Evolutionary conservation across 2,329 filamentous ascomycete genomes (phyloP).

Genomic region (Aspergillus spinulosporus): DNA sequence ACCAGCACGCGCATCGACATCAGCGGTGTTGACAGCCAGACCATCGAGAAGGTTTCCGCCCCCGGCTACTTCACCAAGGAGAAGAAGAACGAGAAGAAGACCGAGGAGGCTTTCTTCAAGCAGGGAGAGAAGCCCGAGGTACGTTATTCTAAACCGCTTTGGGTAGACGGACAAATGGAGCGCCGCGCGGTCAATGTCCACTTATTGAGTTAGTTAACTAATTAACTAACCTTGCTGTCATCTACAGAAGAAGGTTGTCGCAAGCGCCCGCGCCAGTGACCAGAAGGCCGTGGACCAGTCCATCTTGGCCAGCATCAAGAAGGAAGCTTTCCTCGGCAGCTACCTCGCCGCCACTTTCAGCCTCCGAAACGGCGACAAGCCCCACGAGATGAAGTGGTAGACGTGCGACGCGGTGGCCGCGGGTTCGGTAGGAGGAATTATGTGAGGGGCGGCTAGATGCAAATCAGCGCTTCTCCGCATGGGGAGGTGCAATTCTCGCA

Average conservation of each 20-base stretch:
- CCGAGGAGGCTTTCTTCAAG: slow-evolving; percentile 99
- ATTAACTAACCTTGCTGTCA: background rate
- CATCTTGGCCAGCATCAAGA: slow-evolving; percentile 93
- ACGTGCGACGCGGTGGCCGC: slow-evolving; percentile 44
- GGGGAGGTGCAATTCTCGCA: slow-evolving; percentile 24
- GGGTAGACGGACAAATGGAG: background rate
- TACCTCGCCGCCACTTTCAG: slow-evolving; percentile 97
- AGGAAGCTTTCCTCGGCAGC: slow-evolving; percentile 88
- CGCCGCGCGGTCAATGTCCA: background rate
- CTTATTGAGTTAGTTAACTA: background rate
- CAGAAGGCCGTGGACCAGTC: slow-evolving; percentile 99
- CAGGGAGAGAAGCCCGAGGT: slow-evolving; percentile 98
- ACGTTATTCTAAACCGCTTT: slow-evolving; percentile 41
- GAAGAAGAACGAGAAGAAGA: slow-evolving; percentile 88
- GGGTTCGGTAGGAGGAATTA: slow-evolving; percentile 44
- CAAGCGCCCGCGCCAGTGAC: slow-evolving; percentile 87
- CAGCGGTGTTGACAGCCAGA: slow-evolving; percentile 71
- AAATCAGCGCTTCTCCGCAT: slow-evolving; percentile 33
- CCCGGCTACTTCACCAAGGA: slow-evolving; percentile 95
- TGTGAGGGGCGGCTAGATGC: slow-evolving; percentile 40
- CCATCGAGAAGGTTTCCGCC: slow-evolving; percentile 80
- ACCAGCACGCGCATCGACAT: slow-evolving; percentile 58
- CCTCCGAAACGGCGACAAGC: slow-evolving; percentile 98
- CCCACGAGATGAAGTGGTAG: slow-evolving; percentile 99
- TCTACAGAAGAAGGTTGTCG: slow-evolving; percentile 91